phyloP scores from a whole-genome alignment of 768 basidiomycete genomes.

The Collybiopsis confluens region DNA sequence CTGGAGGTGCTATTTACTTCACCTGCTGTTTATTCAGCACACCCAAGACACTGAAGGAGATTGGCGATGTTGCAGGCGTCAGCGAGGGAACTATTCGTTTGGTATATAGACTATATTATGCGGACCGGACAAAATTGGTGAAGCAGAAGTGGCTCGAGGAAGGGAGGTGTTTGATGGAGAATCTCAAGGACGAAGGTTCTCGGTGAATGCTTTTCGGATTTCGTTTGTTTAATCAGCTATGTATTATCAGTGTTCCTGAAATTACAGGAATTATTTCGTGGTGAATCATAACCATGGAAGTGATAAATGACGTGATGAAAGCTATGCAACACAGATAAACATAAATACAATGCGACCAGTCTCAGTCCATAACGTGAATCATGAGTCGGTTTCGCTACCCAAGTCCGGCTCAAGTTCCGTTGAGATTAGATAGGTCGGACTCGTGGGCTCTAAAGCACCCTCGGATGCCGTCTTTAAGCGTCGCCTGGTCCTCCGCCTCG shows the following conservation, averaged over 20 bases:
- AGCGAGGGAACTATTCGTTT: conserved; percentile 94
- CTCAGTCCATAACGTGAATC: conserved; percentile 20
- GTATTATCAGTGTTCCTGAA: not conserved
- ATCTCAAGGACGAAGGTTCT: conserved; percentile 2
- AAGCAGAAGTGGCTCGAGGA: conserved; percentile 85
- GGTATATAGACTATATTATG: conserved; percentile 77
- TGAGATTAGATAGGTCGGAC: conserved; percentile 9
- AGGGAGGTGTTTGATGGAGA: conserved; percentile 54
- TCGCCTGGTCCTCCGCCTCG: conserved; percentile 32
- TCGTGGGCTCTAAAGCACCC: conserved; percentile 18
- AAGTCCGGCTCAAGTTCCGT: conserved; percentile 7
- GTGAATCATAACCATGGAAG: no score
- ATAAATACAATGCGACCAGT: conserved; percentile 9
- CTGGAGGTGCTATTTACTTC: conserved; percentile 95
- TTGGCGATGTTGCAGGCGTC: conserved; percentile 87
- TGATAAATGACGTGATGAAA: conserved; percentile 9
- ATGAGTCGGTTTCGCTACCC: conserved; percentile 10
- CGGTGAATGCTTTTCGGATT: not conserved
- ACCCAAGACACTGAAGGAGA: conserved; percentile 74
- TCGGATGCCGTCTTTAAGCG: conserved; percentile 14
- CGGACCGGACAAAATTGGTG: conserved; percentile 71
- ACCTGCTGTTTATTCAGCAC: conserved; percentile 79
- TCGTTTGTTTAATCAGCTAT: not conserved
- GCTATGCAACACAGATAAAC: conserved; percentile 29
- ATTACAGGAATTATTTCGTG: no score